Percentiles rank a stretch among this genome's conserved stretches.
phyloP scores from a whole-genome alignment of 495 filamentous ascomycete species.

The Penicillium simplicissimum region DNA sequence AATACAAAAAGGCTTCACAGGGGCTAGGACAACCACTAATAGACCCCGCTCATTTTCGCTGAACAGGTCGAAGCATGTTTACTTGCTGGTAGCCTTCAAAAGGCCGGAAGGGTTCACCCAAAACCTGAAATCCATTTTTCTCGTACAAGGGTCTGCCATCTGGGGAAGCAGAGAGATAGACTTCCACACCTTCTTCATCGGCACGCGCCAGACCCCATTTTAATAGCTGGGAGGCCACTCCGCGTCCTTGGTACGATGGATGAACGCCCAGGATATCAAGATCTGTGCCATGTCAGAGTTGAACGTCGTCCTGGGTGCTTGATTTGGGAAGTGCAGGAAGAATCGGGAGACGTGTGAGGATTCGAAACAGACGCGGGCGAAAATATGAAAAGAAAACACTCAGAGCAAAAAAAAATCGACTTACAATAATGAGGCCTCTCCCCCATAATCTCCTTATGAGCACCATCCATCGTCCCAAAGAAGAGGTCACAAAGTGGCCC shows the following conservation, averaged over 20 bases:
- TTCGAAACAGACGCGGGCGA: not conserved
- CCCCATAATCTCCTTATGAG: conserved; percentile 26
- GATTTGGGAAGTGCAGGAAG: not conserved
- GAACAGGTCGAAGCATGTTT: conserved; percentile 24
- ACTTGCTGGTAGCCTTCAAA: conserved; percentile 23
- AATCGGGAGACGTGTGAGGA: not conserved
- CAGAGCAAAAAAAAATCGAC: conserved; percentile 6
- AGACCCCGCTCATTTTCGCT: not conserved
- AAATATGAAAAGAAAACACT: not conserved
- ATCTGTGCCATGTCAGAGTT: conserved; percentile 23
- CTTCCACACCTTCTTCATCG: conserved; percentile 40
- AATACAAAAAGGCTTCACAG: not conserved
- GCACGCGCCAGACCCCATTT: conserved; percentile 44
- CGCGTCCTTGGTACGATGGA: conserved; percentile 39
- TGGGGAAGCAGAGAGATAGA: conserved; percentile 37
- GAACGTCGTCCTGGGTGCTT: not conserved
- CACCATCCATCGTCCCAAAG: conserved; percentile 23
- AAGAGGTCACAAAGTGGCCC: conserved; percentile 26
- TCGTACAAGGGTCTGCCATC: conserved; percentile 34
- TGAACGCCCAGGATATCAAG: conserved; percentile 40
- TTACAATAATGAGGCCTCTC: conserved; percentile 31
- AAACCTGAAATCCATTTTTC: conserved; percentile 33
- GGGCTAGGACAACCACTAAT: not conserved
- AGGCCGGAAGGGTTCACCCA: conserved; percentile 21
- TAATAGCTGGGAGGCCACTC: conserved; percentile 40